Evolutionary conservation across 2,329 filamentous ascomycete species (phyloP).

Genomic region (Thielaviopsis euricoi): DNA sequence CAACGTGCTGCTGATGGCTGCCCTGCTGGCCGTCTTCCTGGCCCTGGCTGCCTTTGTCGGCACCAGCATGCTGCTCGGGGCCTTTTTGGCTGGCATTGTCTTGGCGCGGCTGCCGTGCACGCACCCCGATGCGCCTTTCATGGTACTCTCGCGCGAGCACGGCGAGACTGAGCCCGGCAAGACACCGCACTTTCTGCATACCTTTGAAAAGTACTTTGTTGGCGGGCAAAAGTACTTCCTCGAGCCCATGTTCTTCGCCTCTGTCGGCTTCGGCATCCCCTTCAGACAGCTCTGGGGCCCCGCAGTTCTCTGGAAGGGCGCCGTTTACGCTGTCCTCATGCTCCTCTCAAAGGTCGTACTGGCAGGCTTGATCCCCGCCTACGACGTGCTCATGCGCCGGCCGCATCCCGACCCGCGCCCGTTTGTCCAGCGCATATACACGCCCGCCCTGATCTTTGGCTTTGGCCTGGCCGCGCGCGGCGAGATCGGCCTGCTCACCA

Average conservation of each 20-base stretch:
- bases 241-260: constrained; percentile 41
- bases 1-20: constrained; percentile 19
- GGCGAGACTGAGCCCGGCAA: constrained; percentile 19
- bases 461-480: constrained; percentile 43
- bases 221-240: constrained; percentile 27
- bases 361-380: constrained; percentile 14
- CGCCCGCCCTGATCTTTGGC: constrained; percentile 37
- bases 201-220: constrained; percentile 22
- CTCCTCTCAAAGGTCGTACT: constrained; percentile 23
- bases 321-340: constrained; percentile 42
- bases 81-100: constrained; percentile 24
- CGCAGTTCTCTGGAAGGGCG: constrained; percentile 35
- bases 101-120: constrained; percentile 22
- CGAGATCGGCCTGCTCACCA: constrained; percentile 44
- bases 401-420: background rate
- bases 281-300: constrained; percentile 37
- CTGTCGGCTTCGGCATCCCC: constrained; percentile 44
- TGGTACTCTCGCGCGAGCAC: constrained; percentile 19
- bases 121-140: constrained; percentile 20
- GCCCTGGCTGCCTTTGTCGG: constrained; percentile 21
- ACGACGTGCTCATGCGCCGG: constrained; percentile 18
- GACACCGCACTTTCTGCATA: constrained; percentile 22
- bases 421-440: constrained; percentile 18
- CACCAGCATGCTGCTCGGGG: constrained; percentile 23
- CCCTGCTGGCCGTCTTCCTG: constrained; percentile 17